Conservation (phyloP, 1,139 yeast genomes). For the Diutina sp. region DNA sequence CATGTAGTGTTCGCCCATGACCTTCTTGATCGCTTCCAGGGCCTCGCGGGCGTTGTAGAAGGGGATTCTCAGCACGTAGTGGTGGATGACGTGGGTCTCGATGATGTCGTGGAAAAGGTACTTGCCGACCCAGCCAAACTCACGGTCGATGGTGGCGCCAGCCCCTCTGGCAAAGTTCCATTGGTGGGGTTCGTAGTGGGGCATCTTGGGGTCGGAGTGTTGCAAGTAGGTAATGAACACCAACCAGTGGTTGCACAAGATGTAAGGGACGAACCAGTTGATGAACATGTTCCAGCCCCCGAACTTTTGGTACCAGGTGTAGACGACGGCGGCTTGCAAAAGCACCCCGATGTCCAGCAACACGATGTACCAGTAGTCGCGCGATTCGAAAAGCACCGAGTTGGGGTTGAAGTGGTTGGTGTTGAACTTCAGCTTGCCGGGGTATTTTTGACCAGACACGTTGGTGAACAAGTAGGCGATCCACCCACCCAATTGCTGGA, state of each 20-base stretch:
- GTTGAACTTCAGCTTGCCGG: slow-evolving; percentile 34
- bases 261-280: slow-evolving; percentile 43
- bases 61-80: slow-evolving; percentile 49
- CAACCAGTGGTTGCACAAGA: slow-evolving; percentile 52
- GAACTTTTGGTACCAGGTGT: slow-evolving; percentile 34
- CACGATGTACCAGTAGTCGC: slow-evolving; percentile 42
- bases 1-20: slow-evolving; percentile 47
- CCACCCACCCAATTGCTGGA: slow-evolving; percentile 48
- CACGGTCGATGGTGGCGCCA: slow-evolving; percentile 51
- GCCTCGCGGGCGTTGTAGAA: slow-evolving; percentile 53
- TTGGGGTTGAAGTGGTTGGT: slow-evolving; percentile 44
- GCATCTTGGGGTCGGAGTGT: slow-evolving; percentile 46
- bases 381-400: slow-evolving; percentile 40
- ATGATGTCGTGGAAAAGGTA: slow-evolving; percentile 51
- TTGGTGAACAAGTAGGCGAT: slow-evolving; percentile 33
- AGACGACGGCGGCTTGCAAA: slow-evolving; percentile 24
- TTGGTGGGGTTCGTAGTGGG: slow-evolving; percentile 42
- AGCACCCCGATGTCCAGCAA: slow-evolving; percentile 42
- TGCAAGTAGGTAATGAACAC: slow-evolving; percentile 50
- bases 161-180: slow-evolving; percentile 61
- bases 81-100: slow-evolving; percentile 54
- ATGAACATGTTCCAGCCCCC: slow-evolving; percentile 36
- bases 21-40: slow-evolving; percentile 42
- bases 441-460: slow-evolving; percentile 39
- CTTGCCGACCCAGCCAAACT: slow-evolving; percentile 47